Conservation (phyloP, 2,329 filamentous ascomycete species). For the Pseudogymnoascus sp. region DNA sequence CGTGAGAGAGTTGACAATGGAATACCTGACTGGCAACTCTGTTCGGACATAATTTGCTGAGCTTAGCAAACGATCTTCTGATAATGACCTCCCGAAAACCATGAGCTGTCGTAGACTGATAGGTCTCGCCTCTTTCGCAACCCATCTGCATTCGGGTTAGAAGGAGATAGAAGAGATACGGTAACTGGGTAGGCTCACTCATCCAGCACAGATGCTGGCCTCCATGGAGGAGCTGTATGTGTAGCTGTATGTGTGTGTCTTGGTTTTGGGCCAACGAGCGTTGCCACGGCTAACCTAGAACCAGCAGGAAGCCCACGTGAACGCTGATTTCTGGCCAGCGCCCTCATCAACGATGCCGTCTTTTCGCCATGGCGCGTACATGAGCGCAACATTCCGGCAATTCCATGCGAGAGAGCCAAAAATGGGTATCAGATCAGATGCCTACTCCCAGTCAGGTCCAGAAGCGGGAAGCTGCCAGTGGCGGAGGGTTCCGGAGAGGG, state of each 20-base stretch:
- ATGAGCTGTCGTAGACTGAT: constrained; percentile 94
- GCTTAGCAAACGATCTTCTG: constrained; percentile 79
- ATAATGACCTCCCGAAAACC: constrained; percentile 91
- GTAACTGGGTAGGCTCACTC: constrained; percentile 41
- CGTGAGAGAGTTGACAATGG: neutral
- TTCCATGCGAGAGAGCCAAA: constrained; percentile 24
- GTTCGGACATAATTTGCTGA: constrained; percentile 97
- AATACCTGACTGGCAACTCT: constrained; percentile 75
- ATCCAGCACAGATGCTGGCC: constrained; percentile 56
- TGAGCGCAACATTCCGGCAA: constrained; percentile 29
- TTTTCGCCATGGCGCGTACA: constrained; percentile 27
- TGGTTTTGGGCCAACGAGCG: constrained; percentile 6
- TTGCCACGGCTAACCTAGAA: neutral
- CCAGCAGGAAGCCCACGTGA: neutral
- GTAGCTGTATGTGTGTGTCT: constrained; percentile 17
- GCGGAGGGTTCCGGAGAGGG: neutral
- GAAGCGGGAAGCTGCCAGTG: neutral
- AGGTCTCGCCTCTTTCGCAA: constrained; percentile 83
- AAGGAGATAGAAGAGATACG: neutral
- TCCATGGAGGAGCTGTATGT: constrained; percentile 42
- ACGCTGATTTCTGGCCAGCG: constrained; percentile 13
- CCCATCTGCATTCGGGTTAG: constrained; percentile 58
- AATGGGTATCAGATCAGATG: neutral
- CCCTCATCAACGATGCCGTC: constrained; percentile 23
- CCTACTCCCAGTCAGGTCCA: neutral